Conservation (phyloP, 2,329 filamentous ascomycete species). For the Arachnopeziza araneosa region DNA sequence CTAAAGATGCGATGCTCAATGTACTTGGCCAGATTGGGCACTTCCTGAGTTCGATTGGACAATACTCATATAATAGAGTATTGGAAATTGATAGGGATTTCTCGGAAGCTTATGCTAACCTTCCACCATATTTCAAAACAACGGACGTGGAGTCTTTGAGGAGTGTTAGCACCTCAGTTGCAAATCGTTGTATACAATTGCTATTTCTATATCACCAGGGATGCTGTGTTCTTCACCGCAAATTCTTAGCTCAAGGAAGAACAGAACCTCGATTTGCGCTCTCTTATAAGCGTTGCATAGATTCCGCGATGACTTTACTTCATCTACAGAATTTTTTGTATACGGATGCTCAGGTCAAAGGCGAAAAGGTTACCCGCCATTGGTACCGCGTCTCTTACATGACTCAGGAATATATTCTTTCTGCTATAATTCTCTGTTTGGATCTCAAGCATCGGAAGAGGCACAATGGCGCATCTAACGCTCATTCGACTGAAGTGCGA, state of each 20-base stretch:
- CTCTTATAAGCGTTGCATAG: constrained; percentile 22
- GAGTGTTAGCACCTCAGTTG: constrained; percentile 56
- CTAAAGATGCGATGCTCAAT: constrained; percentile 60
- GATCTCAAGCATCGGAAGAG: constrained; percentile 14
- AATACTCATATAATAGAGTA: constrained; percentile 56
- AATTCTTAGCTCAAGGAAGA: constrained; percentile 14
- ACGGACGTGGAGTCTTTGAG: constrained; percentile 52
- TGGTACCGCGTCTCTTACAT: constrained; percentile 23
- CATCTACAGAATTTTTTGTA: constrained; percentile 16
- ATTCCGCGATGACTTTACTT: constrained; percentile 24
- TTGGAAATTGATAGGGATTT: constrained; percentile 55
- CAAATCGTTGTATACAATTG: constrained; percentile 76
- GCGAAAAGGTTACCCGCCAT: neutral
- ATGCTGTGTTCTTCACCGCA: constrained; percentile 18
- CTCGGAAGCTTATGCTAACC: constrained; percentile 52
- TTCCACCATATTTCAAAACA: constrained; percentile 73
- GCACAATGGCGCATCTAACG: neutral
- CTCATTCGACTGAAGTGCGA: neutral
- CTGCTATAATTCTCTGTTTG: constrained; percentile 17
- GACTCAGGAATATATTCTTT: constrained; percentile 26
- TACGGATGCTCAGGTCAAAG: constrained; percentile 6
- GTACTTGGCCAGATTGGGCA: constrained; percentile 67
- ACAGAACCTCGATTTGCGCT: constrained; percentile 6
- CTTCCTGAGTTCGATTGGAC: constrained; percentile 43
- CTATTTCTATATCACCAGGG: constrained; percentile 16